These are phyloP conservation scores for Durotheca rogersii DNA, from an alignment of 495 filamentous ascomycete genomes.

Conservation along the genomic window DNA sequence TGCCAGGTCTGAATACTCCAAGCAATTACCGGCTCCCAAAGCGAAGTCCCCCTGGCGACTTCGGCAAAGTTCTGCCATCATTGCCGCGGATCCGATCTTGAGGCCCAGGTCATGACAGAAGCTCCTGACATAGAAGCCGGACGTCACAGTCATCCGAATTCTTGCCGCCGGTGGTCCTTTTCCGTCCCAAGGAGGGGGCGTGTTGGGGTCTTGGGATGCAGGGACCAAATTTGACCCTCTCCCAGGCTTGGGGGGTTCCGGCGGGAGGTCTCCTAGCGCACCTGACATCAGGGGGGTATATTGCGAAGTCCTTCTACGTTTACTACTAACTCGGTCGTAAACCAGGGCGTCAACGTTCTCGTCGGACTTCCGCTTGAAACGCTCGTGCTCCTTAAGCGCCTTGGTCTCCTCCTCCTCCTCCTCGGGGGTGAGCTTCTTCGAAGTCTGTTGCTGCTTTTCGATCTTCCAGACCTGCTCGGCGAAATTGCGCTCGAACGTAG, in stretches of 20 bases:
- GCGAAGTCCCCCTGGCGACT: conserved; percentile 78
- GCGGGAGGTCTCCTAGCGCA: conserved; percentile 42
- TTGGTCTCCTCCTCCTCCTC: conserved; percentile 49
- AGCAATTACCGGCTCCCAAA: conserved; percentile 62
- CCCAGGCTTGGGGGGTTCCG: conserved; percentile 34
- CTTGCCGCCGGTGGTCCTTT: conserved; percentile 69
- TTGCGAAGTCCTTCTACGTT: conserved; percentile 31
- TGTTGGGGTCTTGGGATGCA: conserved; percentile 33
- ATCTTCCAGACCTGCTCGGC: conserved; percentile 68
- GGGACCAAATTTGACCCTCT: conserved; percentile 41
- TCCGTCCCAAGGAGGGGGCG: conserved; percentile 44
- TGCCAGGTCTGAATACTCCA: conserved; percentile 79
- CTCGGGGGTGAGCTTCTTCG: conserved; percentile 45
- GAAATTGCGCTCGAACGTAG: conserved; percentile 66
- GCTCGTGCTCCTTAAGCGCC: conserved; percentile 45
- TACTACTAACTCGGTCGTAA: conserved; percentile 41
- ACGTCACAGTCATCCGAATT: conserved; percentile 88
- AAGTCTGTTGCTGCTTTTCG: conserved; percentile 43
- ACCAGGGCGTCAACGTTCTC: conserved; percentile 46
- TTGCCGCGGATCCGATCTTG: conserved; percentile 73
- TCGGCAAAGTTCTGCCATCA: conserved; percentile 85
- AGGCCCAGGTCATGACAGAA: conserved; percentile 89
- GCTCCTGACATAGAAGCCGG: conserved; percentile 95
- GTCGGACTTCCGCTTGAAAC: conserved; percentile 50
- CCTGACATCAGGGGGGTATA: conserved; percentile 55